Evolutionary conservation across 495 filamentous ascomycete species (phyloP).

Genomic region (Viridothelium virens): DNA sequence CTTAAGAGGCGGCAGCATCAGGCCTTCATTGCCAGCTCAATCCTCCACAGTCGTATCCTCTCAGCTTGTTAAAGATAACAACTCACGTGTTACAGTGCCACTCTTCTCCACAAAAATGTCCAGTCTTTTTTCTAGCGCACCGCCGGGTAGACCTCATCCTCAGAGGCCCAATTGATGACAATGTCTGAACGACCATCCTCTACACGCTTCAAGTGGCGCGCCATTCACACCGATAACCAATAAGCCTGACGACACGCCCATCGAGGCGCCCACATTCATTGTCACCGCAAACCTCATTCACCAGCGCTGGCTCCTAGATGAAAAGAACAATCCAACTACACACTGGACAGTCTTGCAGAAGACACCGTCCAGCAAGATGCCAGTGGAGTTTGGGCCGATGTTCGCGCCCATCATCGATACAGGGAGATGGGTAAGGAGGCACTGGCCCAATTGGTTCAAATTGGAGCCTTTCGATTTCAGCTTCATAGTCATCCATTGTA

Average conservation of each 20-base stretch:
- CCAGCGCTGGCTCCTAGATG: neutral
- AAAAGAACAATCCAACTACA: neutral
- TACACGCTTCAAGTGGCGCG: neutral
- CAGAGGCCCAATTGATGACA: neutral
- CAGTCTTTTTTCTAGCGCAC: neutral
- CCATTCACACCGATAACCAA: neutral
- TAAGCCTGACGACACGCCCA: neutral
- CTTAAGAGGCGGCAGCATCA: neutral
- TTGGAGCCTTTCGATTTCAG: neutral
- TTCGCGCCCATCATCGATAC: neutral
- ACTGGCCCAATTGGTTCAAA: conserved; percentile 8
- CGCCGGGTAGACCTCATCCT: neutral
- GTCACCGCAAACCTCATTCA: neutral
- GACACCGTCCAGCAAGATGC: neutral
- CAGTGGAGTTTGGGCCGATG: neutral
- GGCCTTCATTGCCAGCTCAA: neutral
- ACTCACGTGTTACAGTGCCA: neutral
- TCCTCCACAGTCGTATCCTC: neutral
- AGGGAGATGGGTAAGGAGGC: neutral
- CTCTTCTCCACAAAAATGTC: neutral
- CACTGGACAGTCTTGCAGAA: neutral
- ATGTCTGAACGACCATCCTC: neutral
- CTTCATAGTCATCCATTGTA: conserved; percentile 1
- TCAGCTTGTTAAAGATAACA: neutral
- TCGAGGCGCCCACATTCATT: neutral